phyloP scores from a whole-genome alignment of 2,329 filamentous ascomycete species.

The Calycina herbarum region DNA sequence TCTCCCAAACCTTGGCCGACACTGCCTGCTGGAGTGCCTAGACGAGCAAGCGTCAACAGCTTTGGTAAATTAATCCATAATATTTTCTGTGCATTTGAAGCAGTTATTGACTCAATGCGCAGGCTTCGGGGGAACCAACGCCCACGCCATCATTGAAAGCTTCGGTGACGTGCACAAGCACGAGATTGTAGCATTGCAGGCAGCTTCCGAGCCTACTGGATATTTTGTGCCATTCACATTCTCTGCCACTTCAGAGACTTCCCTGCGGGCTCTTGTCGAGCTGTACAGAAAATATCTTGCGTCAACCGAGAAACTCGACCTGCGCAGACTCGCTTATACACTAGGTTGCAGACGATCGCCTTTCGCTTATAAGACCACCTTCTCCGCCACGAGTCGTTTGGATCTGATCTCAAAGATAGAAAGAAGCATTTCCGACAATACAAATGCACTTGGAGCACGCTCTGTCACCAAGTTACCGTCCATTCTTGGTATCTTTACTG shows the following conservation, averaged over 20 bases:
- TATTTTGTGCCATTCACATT: neutral
- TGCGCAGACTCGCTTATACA: neutral
- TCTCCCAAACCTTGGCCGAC: constrained; percentile 22
- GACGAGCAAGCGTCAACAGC: constrained; percentile 26
- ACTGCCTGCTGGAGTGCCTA: neutral
- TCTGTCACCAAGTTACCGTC: neutral
- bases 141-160: constrained; percentile 16
- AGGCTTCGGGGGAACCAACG: constrained; percentile 31
- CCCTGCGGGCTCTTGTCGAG: neutral
- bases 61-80: constrained; percentile 15
- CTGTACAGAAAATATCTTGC: neutral
- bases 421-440: neutral
- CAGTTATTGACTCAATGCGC: no score
- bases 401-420: neutral
- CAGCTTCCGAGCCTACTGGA: neutral
- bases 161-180: neutral
- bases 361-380: neutral
- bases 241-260: neutral
- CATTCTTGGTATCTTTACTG: constrained; percentile 21
- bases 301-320: neutral
- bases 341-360: neutral
- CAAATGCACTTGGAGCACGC: neutral
- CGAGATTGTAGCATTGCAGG: neutral
- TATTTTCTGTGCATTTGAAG: no score
- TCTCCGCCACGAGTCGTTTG: neutral